These are phyloP conservation scores for Chlamydomonas reinhardtii DNA, from an alignment of 163 green algal species.

Conservation along the genomic window DNA sequence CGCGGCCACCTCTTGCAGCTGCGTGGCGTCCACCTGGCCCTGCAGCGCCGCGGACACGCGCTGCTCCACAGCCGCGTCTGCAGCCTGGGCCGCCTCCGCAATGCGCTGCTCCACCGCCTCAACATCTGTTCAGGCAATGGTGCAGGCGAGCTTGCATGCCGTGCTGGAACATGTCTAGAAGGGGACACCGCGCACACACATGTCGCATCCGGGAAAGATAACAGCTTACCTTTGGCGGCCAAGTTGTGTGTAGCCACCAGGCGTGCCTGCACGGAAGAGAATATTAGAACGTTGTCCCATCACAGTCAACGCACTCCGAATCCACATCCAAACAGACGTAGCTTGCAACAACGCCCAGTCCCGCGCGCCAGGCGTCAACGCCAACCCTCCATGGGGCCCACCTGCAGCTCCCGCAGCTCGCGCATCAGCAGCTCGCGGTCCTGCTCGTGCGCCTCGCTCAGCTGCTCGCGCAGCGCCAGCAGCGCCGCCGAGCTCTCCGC, in stretches of 20 bases:
- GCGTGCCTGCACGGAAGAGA: background rate
- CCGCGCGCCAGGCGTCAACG: no score
- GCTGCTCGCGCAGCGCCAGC: slow-evolving; percentile 54
- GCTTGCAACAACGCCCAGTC: no score
- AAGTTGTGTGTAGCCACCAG: background rate
- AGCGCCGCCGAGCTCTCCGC: slow-evolving; percentile 48
- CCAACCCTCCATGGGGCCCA: background rate
- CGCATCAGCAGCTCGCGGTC: slow-evolving; percentile 57
- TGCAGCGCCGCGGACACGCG: background rate
- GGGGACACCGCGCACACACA: no score
- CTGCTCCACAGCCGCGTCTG: slow-evolving; percentile 18
- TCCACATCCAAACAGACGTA: no score
- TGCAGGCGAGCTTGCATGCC: no score
- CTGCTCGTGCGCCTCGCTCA: slow-evolving; percentile 53
- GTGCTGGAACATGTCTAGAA: no score
- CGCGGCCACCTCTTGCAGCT: slow-evolving; percentile 32
- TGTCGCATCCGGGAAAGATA: no score
- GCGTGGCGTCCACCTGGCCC: slow-evolving; percentile 32
- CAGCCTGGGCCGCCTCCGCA: background rate
- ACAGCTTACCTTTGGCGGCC: slow-evolving; percentile 23
- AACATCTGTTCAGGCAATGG: slow-evolving; percentile 14
- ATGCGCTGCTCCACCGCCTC: slow-evolving; percentile 39
- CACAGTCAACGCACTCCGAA: no score
- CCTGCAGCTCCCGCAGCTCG: slow-evolving; percentile 53
- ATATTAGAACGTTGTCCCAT: no score